A percentile compares a stretch with the other conserved stretches of the same genome.
These are phyloP conservation scores for Pseudogymnoascus destructans DNA, from an alignment of 2,329 filamentous ascomycete genomes.

Conservation along the genomic window DNA sequence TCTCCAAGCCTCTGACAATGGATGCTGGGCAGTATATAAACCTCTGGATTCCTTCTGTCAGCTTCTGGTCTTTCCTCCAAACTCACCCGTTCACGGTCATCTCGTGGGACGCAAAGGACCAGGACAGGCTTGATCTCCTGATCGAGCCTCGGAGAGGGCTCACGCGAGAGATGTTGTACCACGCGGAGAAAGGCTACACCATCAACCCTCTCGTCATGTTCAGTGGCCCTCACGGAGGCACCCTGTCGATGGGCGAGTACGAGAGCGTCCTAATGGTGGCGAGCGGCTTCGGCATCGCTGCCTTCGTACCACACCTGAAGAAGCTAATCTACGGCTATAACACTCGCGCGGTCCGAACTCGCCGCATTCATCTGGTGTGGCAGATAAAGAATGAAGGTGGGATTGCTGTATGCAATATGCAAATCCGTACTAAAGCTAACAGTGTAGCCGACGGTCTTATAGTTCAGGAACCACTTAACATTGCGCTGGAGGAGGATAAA, in stretches of 20 bases:
- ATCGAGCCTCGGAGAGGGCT: slow-evolving; percentile 24
- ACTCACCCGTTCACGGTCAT: slow-evolving; percentile 2
- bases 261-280: slow-evolving; percentile 26
- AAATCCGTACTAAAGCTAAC: neutral
- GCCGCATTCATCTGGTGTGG: slow-evolving; percentile 27
- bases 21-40: slow-evolving; percentile 16
- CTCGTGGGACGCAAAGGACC: slow-evolving; percentile 17
- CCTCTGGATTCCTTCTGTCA: neutral
- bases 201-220: slow-evolving; percentile 19
- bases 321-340: slow-evolving; percentile 28
- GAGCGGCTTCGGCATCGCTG: slow-evolving; percentile 27
- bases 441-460: slow-evolving; percentile 9
- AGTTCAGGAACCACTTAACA: slow-evolving; percentile 9
- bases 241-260: slow-evolving; percentile 21
- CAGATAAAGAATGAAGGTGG: slow-evolving; percentile 19
- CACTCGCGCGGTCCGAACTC: slow-evolving; percentile 20
- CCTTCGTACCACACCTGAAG: slow-evolving; percentile 27
- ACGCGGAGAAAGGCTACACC: slow-evolving; percentile 11
- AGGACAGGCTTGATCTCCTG: slow-evolving; percentile 24
- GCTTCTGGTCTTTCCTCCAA: neutral
- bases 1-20: slow-evolving; percentile 15
- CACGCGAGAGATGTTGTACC: slow-evolving; percentile 20
- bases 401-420: neutral
- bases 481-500: neutral
- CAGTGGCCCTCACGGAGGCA: slow-evolving; percentile 25